Conservation (phyloP, 306 rosid species). For the Betula pendula region DNA sequence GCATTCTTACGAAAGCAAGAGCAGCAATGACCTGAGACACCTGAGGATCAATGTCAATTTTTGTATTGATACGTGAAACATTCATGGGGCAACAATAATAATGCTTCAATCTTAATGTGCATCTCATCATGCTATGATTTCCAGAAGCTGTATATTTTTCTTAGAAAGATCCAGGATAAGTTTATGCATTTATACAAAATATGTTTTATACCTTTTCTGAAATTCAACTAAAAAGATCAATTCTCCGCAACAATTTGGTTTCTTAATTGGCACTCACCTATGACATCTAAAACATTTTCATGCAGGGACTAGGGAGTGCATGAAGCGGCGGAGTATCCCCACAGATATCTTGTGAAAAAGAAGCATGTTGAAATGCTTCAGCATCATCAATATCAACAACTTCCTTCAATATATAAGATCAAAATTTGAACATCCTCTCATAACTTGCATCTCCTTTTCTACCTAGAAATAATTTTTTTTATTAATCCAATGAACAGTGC, state of each 20-base stretch:
- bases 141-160: background rate
- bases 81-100: background rate
- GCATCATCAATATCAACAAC: background rate
- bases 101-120: background rate
- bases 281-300: background rate
- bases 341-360: background rate
- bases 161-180: background rate
- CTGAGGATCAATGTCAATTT: background rate
- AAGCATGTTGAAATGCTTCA: background rate
- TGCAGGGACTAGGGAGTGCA: background rate
- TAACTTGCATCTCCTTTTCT: background rate
- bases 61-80: too few species aligned
- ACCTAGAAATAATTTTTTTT: background rate
- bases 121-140: background rate
- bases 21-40: background rate
- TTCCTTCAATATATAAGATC: background rate
- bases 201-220: background rate
- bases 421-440: background rate
- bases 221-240: background rate
- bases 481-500: slow-evolving; percentile 5
- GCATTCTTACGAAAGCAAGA: background rate
- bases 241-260: background rate
- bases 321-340: background rate
- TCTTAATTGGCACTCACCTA: background rate
- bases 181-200: background rate